phyloP scores from a whole-genome alignment of 1,139 yeast genomes.

The Nakaseomyces kungkrabaensis region DNA sequence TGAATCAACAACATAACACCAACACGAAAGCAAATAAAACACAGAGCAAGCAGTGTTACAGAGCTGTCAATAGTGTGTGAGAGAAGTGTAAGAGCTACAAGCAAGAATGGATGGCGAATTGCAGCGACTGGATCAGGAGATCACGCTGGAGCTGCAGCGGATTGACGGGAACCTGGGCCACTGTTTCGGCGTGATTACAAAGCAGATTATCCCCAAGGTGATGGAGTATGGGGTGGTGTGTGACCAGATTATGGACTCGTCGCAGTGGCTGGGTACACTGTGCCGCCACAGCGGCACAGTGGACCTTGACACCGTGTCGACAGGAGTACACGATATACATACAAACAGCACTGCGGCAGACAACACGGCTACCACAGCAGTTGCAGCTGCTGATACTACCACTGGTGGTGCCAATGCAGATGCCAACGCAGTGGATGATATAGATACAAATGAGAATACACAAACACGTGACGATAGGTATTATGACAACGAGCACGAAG shows the following conservation, averaged over 20 bases:
- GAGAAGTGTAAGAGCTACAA: too few species aligned
- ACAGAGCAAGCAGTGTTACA: too few species aligned
- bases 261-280: constrained; percentile 24
- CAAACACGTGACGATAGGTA: constrained; percentile 11
- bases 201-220: constrained; percentile 26
- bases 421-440: not conserved
- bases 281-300: constrained; percentile 27
- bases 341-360: not conserved
- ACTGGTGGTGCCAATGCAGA: not conserved
- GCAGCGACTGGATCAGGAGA: constrained; percentile 71
- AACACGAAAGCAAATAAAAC: too few species aligned
- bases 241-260: constrained; percentile 25
- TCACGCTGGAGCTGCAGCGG: constrained; percentile 67
- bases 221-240: constrained; percentile 22
- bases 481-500: constrained; percentile 8
- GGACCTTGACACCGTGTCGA: constrained; percentile 10
- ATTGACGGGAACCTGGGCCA: constrained; percentile 47
- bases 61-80: too few species aligned
- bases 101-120: constrained; percentile 19
- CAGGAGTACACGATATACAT: too few species aligned
- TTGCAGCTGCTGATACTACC: not conserved
- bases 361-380: not conserved
- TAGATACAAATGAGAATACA: too few species aligned
- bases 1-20: too few species aligned
- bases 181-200: constrained; percentile 26